Conservation (phyloP, 1,139 yeast species). For the Suhomyces chickasaworum region DNA sequence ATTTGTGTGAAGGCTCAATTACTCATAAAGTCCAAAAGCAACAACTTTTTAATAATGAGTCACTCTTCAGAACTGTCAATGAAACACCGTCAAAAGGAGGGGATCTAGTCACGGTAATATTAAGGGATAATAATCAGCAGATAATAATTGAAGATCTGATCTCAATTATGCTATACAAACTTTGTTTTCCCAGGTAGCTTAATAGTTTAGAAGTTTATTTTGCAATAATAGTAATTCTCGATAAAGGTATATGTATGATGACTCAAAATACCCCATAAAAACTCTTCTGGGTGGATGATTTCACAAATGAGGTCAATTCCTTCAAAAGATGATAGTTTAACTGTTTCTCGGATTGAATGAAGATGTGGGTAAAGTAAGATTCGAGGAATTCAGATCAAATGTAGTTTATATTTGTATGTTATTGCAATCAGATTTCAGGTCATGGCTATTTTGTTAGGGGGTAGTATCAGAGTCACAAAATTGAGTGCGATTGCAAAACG, state of each 20-base stretch:
- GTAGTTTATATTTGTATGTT: neutral
- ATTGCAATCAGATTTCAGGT: constrained; percentile 1
- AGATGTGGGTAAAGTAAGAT: no score
- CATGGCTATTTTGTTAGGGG: constrained; percentile 10
- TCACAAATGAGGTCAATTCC: neutral
- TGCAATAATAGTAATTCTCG: neutral
- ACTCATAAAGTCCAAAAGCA: no score
- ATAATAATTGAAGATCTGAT: no score
- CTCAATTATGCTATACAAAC: neutral
- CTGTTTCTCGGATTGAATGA: no score
- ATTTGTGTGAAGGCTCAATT: neutral
- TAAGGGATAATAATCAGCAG: no score
- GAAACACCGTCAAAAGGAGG: neutral
- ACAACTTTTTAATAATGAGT: neutral
- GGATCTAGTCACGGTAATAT: no score
- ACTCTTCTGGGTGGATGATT: no score
- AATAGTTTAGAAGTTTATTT: neutral
- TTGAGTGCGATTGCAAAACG: constrained; percentile 10
- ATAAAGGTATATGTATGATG: neutral
- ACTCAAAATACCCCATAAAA: neutral
- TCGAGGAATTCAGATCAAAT: neutral
- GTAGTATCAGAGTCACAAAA: constrained; percentile 8
- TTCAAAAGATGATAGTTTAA: no score
- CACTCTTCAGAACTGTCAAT: neutral
- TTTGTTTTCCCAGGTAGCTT: neutral